Evolutionary conservation across 2,329 filamentous ascomycete genomes (phyloP).

Genomic region (Hypoxylon sp.): DNA sequence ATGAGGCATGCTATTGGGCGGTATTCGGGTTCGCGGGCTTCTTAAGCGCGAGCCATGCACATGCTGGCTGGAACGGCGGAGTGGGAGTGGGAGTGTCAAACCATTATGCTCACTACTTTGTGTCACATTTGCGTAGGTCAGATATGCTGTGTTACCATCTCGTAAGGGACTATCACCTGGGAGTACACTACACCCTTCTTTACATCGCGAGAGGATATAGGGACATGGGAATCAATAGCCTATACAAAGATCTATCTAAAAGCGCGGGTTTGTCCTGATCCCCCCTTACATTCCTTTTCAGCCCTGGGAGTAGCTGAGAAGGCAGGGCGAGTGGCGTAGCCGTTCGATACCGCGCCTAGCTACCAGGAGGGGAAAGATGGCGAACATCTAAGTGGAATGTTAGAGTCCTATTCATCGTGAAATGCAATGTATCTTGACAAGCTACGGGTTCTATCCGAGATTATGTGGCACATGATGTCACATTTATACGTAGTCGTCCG

Average conservation of each 20-base stretch:
- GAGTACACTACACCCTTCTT: conserved; percentile 5
- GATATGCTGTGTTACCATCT: conserved; percentile 16
- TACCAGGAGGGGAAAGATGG: conserved; percentile 10
- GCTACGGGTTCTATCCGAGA: neutral
- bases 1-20: neutral
- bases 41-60: conserved; percentile 2
- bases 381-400: conserved; percentile 3
- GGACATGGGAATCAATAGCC: conserved; percentile 1
- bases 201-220: neutral
- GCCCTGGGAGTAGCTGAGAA: conserved; percentile 20
- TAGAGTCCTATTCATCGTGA: neutral
- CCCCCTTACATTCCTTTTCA: conserved; percentile 10
- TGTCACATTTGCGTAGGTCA: conserved; percentile 5
- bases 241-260: neutral
- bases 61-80: neutral
- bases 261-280: no score
- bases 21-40: neutral
- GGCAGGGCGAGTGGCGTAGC: conserved; percentile 12
- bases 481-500: neutral
- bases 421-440: neutral
- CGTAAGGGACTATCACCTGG: neutral
- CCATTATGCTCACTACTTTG: neutral
- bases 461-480: conserved; percentile 15
- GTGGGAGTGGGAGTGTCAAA: neutral
- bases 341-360: conserved; percentile 1